Percentiles rank a stretch among this genome's conserved stretches.
Conservation (phyloP, 306 rosid species). For the Begonia peltatifolia region DNA sequence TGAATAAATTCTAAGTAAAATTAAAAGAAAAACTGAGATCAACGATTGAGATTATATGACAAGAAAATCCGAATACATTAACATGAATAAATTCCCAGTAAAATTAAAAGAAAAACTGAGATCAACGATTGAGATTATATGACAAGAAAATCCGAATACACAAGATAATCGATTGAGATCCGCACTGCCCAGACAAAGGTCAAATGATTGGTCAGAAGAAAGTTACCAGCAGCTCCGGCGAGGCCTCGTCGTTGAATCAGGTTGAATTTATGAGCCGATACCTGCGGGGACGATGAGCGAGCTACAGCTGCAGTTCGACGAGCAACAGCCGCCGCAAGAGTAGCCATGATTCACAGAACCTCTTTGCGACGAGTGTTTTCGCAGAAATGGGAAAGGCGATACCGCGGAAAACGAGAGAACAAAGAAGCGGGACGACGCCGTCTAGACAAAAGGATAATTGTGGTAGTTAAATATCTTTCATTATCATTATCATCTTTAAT, state of each 20-base stretch:
- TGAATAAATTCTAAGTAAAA: not conserved
- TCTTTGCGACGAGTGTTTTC: not conserved
- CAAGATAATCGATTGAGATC: too few species aligned
- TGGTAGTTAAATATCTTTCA: too few species aligned
- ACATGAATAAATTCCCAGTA: not conserved
- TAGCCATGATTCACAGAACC: conserved; percentile 1
- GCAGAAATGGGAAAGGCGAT: too few species aligned
- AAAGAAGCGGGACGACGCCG: too few species aligned
- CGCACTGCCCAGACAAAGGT: not conserved
- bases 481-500: too few species aligned
- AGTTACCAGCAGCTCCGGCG: conserved; percentile 1
- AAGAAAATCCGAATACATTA: not conserved
- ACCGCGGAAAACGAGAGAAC: too few species aligned
- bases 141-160: too few species aligned
- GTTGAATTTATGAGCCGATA: not conserved
- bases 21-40: not conserved
- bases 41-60: not conserved
- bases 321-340: not conserved
- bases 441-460: too few species aligned
- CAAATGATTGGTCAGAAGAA: not conserved
- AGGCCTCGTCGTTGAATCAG: not conserved
- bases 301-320: not conserved
- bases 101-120: not conserved
- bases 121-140: not conserved
- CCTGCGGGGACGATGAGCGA: not conserved